phyloP scores from a whole-genome alignment of 148 eudicot genomes.

The Nepenthes mirabilis region DNA sequence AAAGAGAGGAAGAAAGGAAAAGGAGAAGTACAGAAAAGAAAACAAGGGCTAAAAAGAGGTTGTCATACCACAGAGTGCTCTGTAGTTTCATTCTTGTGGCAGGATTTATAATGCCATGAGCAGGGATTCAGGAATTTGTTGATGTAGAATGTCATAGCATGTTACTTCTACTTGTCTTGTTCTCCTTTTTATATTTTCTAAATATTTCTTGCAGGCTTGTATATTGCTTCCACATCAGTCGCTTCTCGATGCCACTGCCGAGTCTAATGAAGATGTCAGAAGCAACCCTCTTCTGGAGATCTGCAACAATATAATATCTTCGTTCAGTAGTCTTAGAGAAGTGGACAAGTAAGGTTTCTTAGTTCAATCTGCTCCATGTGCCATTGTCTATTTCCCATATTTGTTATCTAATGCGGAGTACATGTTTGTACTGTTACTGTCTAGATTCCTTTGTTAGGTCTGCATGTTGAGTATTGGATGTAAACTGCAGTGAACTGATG shows the following conservation, averaged over 20 bases:
- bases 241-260: slow-evolving; percentile 24
- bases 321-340: slow-evolving; percentile 45
- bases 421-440: neutral
- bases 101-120: neutral
- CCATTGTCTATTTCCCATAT: slow-evolving; percentile 1
- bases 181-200: neutral
- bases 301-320: slow-evolving; percentile 46
- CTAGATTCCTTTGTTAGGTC: neutral
- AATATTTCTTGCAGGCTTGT: slow-evolving; percentile 46
- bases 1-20: too few species aligned
- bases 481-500: too few species aligned
- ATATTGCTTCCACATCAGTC: slow-evolving; percentile 32
- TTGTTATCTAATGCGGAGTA: neutral
- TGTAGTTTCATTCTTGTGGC: neutral
- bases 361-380: neutral
- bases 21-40: too few species aligned
- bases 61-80: neutral
- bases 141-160: neutral
- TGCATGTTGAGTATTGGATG: too few species aligned
- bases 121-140: neutral
- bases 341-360: slow-evolving; percentile 35
- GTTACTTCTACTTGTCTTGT: slow-evolving; percentile 1
- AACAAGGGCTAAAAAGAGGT: neutral
- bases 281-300: slow-evolving; percentile 32
- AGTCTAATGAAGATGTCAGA: slow-evolving; percentile 18